phyloP scores from a whole-genome alignment of 176 grass and related monocot species.

The Leersia perrieri region DNA sequence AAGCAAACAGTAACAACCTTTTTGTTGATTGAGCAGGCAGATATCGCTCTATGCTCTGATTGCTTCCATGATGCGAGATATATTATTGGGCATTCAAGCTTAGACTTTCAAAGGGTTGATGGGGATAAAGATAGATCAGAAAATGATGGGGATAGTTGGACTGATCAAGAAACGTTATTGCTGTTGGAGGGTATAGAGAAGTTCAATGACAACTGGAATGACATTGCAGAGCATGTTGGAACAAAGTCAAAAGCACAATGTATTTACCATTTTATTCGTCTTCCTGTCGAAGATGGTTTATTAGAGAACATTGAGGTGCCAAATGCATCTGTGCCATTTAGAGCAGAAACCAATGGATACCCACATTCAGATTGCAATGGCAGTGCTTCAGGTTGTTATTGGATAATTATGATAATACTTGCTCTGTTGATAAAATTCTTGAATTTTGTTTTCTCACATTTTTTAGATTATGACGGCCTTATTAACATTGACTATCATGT shows the following conservation, averaged over 20 bases:
- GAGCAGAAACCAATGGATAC: conserved; percentile 32
- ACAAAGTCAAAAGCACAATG: conserved; percentile 95
- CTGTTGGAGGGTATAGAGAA: conserved; percentile 93
- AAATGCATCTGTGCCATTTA: conserved; percentile 20
- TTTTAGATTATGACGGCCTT: conserved; percentile 1
- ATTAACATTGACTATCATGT: conserved; percentile 17
- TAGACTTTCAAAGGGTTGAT: conserved; percentile 77
- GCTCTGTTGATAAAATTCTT: conserved; percentile 6
- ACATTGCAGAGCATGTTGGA: conserved; percentile 83
- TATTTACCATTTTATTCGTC: conserved; percentile 91
- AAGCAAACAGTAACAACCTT: conserved; percentile 7
- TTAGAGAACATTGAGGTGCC: conserved; percentile 80
- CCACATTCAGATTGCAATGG: conserved; percentile 50
- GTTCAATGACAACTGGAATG: conserved; percentile 79
- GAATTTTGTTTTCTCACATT: background rate
- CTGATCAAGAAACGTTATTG: conserved; percentile 82
- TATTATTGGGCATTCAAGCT: conserved; percentile 75
- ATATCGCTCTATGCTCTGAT: conserved; percentile 63
- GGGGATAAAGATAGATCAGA: conserved; percentile 52
- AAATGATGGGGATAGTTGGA: conserved; percentile 76
- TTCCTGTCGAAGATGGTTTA: conserved; percentile 78
- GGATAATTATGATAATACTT: conserved; percentile 14
- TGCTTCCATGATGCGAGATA: conserved; percentile 89
- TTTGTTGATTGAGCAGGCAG: conserved; percentile 63
- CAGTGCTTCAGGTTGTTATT: conserved; percentile 57